Conservation (phyloP, 2,329 filamentous ascomycete species). For the Apiospora hydei region DNA sequence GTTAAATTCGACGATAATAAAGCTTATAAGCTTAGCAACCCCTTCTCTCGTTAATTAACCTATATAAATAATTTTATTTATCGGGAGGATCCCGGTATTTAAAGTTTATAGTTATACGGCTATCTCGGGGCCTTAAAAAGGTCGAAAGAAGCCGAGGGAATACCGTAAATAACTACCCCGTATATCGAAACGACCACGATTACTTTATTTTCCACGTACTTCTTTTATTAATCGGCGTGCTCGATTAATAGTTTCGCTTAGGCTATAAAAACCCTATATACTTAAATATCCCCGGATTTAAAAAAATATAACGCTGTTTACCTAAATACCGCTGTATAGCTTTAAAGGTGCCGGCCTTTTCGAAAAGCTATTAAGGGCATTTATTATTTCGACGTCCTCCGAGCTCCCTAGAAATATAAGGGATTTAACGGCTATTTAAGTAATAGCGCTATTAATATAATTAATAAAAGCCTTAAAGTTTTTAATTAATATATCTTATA, state of each 20-base stretch:
- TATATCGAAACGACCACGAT: no score
- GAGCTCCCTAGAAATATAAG: not conserved
- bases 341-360: not conserved
- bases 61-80: conserved; percentile 13
- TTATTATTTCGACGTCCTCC: not conserved
- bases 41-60: not conserved
- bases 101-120: not conserved
- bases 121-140: not conserved
- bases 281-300: not conserved
- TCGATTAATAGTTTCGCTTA: not conserved
- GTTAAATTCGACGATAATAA: not conserved
- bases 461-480: not conserved
- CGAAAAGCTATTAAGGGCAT: not conserved
- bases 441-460: not conserved
- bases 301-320: not conserved
- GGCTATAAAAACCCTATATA: not conserved
- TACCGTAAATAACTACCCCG: no score
- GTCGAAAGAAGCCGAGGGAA: not conserved
- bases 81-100: not conserved
- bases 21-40: not conserved
- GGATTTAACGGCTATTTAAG: not conserved
- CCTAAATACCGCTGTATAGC: not conserved
- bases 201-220: no score
- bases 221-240: not conserved
- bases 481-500: not conserved